Percentiles rank a stretch among this genome's conserved stretches.
phyloP scores from a whole-genome alignment of 164 flowering plant species.

The Akebia trifoliata region DNA sequence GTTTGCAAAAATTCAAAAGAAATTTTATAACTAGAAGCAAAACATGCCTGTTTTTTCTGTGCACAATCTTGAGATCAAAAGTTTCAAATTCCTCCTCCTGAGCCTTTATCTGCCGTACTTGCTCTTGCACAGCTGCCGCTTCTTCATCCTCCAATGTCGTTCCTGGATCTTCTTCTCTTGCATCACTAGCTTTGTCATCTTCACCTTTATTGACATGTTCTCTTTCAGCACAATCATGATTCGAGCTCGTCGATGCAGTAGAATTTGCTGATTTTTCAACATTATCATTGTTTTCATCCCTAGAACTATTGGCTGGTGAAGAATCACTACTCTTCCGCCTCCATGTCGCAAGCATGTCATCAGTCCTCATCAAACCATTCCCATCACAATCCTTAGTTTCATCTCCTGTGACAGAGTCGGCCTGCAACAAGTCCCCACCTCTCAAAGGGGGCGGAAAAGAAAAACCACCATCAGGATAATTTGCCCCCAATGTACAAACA shows the following conservation, averaged over 20 bases:
- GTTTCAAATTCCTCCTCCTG: conserved; percentile 99
- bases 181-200: conserved; percentile 37
- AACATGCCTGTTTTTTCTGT: conserved; percentile 89
- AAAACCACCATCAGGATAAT: conserved; percentile 56
- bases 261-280: conserved; percentile 52
- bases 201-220: conserved; percentile 44
- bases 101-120: conserved; percentile 88
- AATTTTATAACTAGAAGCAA: conserved; percentile 3
- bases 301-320: conserved; percentile 59
- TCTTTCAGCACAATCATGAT: conserved; percentile 52
- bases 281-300: conserved; percentile 53
- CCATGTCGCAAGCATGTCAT: conserved; percentile 69
- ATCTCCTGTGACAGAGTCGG: conserved; percentile 32
- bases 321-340: conserved; percentile 68
- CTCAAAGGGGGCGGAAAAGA: conserved; percentile 68
- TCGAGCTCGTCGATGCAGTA: conserved; percentile 55
- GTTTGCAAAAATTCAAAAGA: background rate
- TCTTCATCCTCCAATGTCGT: conserved; percentile 88
- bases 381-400: conserved; percentile 41
- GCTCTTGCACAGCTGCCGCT: conserved; percentile 94
- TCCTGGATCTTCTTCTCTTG: conserved; percentile 66
- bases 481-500: conserved; percentile 24
- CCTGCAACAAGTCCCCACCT: conserved; percentile 41
- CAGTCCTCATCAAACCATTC: conserved; percentile 38
- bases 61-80: conserved; percentile 88